Conservation (phyloP, 148 eudicot genomes). For the Selenicereus undatus region DNA sequence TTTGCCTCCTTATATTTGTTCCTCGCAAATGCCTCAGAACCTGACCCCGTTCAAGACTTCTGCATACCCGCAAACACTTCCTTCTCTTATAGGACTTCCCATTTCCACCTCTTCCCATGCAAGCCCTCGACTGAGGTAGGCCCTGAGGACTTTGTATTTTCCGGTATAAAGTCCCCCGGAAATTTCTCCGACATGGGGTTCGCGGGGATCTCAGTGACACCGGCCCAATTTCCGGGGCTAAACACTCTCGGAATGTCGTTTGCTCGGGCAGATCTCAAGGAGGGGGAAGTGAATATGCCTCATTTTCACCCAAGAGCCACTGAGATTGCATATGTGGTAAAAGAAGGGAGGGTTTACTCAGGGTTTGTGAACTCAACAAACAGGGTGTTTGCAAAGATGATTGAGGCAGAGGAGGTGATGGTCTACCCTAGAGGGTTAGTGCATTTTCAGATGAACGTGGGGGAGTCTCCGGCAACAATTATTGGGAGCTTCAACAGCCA, state of each 20-base stretch:
- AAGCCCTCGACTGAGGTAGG: conserved; percentile 28
- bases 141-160: conserved; percentile 32
- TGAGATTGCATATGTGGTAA: conserved; percentile 33
- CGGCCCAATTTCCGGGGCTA: conserved; percentile 39
- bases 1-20: conserved; percentile 8
- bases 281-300: conserved; percentile 48
- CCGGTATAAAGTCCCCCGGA: conserved; percentile 37
- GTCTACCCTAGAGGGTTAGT: conserved; percentile 50
- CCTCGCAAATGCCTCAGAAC: conserved; percentile 29
- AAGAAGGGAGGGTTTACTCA: conserved; percentile 39
- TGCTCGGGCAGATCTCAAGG: conserved; percentile 43
- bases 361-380: conserved; percentile 48
- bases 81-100: conserved; percentile 18
- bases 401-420: conserved; percentile 47
- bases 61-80: conserved; percentile 37
- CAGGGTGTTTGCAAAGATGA: conserved; percentile 34
- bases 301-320: conserved; percentile 56
- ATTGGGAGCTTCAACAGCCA: conserved; percentile 50
- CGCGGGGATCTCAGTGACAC: conserved; percentile 40
- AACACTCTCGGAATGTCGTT: conserved; percentile 49
- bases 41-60: conserved; percentile 50
- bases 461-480: conserved; percentile 26
- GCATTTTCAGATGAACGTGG: conserved; percentile 53
- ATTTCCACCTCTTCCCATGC: conserved; percentile 30
- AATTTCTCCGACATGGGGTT: conserved; percentile 43